Conservation (phyloP, 371 early-diverging fungal species). For the Racocetra persica region DNA sequence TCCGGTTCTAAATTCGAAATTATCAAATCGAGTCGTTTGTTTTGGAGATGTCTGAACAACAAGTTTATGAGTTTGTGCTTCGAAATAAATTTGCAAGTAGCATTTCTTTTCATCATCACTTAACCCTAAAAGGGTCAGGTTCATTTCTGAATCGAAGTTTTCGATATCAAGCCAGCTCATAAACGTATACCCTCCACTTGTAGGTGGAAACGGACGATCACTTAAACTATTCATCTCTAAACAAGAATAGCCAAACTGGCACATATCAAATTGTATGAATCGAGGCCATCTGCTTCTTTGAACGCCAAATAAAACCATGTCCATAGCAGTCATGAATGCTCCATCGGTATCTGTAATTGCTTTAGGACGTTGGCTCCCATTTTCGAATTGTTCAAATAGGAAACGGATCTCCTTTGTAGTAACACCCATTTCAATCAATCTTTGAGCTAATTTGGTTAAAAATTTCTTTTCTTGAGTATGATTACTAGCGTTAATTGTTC, state of each 20-base stretch:
- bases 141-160: constrained; percentile 57
- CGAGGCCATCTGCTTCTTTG: constrained; percentile 70
- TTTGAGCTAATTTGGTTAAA: constrained; percentile 60
- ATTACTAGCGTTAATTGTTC: constrained; percentile 42
- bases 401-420: constrained; percentile 64
- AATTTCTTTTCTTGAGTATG: constrained; percentile 50
- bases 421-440: constrained; percentile 71
- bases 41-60: constrained; percentile 63
- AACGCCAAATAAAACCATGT: constrained; percentile 67
- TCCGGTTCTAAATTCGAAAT: constrained; percentile 63
- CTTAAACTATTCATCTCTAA: constrained; percentile 54
- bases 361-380: constrained; percentile 41
- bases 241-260: constrained; percentile 50
- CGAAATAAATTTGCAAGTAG: constrained; percentile 57
- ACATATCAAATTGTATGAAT: constrained; percentile 72
- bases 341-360: constrained; percentile 24
- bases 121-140: constrained; percentile 60
- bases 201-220: constrained; percentile 62
- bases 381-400: constrained; percentile 64
- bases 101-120: constrained; percentile 59
- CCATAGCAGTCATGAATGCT: constrained; percentile 51
- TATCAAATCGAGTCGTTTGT: constrained; percentile 57
- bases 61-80: constrained; percentile 58
- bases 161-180: constrained; percentile 75
- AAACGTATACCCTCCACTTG: constrained; percentile 67